Conservation (phyloP, 192 early-diverging fungal genomes). For the Backusella liffmaniae region DNA sequence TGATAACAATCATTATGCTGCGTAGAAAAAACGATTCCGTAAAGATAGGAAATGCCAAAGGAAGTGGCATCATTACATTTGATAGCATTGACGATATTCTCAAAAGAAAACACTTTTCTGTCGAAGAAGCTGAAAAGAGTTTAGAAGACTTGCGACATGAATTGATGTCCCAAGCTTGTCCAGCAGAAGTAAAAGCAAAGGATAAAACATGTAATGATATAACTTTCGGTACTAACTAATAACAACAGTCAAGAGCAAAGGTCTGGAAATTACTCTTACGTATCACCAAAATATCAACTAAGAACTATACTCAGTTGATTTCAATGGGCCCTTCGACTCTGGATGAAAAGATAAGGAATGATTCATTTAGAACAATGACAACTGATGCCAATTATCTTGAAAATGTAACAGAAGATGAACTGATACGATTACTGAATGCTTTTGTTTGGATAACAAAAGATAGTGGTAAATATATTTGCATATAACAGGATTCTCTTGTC, state of each 20-base stretch:
- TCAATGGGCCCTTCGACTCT: conserved; percentile 67
- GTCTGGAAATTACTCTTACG: conserved; percentile 79
- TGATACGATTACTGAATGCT: conserved; percentile 81
- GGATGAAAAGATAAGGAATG: conserved; percentile 86
- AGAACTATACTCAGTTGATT: conserved; percentile 74
- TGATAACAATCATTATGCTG: background rate
- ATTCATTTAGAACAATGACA: conserved; percentile 83
- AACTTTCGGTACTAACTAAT: background rate
- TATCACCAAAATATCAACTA: conserved; percentile 65
- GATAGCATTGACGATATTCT: conserved; percentile 6
- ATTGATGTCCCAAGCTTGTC: background rate
- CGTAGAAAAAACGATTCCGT: background rate
- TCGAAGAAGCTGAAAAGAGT: conserved; percentile 18
- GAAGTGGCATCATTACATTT: background rate
- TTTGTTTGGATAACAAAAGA: conserved; percentile 73
- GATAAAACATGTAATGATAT: background rate
- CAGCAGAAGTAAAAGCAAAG: conserved; percentile 6
- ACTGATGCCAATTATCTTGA: conserved; percentile 76
- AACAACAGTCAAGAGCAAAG: conserved; percentile 42
- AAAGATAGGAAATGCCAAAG: background rate
- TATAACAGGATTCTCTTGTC: background rate
- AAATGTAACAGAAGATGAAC: conserved; percentile 66
- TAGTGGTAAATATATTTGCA: conserved; percentile 52
- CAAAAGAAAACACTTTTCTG: background rate
- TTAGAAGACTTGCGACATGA: conserved; percentile 11